A percentile compares a stretch with the other conserved stretches of the same genome.
phyloP scores from a whole-genome alignment of 345 rosid species.

The Eucalyptus sp. region DNA sequence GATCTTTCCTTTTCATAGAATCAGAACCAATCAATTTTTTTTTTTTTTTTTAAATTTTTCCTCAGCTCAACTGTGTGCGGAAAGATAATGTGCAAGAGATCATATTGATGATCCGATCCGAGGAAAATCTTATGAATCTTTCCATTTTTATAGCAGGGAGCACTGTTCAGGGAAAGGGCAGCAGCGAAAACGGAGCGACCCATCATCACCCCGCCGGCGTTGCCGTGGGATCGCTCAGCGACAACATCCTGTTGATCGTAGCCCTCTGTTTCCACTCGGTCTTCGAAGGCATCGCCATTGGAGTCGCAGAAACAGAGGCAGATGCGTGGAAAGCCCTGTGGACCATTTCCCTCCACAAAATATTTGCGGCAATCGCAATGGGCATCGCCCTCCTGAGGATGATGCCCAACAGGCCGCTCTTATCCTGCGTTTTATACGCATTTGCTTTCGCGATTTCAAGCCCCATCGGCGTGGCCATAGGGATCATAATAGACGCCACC shows the following conservation, averaged over 20 bases:
- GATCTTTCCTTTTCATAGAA: background rate
- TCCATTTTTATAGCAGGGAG: conserved; percentile 1
- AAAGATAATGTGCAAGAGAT: background rate
- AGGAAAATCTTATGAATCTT: background rate
- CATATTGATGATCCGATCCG: background rate
- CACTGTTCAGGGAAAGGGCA: conserved; percentile 3
- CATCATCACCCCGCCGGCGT: background rate
- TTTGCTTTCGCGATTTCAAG: conserved; percentile 79
- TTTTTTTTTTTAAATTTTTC: background rate
- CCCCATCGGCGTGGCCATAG: conserved; percentile 65
- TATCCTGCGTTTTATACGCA: conserved; percentile 47
- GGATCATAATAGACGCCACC: conserved; percentile 69
- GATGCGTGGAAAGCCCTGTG: conserved; percentile 87
- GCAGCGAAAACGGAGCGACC: background rate
- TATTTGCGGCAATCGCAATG: conserved; percentile 87
- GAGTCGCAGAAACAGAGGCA: conserved; percentile 40
- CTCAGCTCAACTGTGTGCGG: background rate
- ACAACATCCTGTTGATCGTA: conserved; percentile 53
- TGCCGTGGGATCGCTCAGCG: conserved; percentile 40
- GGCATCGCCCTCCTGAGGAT: conserved; percentile 83
- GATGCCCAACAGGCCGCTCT: conserved; percentile 64
- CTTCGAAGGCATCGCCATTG: conserved; percentile 19
- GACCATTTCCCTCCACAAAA: conserved; percentile 73
- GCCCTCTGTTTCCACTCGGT: conserved; percentile 90
- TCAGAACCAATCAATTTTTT: background rate